Conservation (phyloP, 1,284 basidiomycete species). For the Tausonia pullulans region DNA sequence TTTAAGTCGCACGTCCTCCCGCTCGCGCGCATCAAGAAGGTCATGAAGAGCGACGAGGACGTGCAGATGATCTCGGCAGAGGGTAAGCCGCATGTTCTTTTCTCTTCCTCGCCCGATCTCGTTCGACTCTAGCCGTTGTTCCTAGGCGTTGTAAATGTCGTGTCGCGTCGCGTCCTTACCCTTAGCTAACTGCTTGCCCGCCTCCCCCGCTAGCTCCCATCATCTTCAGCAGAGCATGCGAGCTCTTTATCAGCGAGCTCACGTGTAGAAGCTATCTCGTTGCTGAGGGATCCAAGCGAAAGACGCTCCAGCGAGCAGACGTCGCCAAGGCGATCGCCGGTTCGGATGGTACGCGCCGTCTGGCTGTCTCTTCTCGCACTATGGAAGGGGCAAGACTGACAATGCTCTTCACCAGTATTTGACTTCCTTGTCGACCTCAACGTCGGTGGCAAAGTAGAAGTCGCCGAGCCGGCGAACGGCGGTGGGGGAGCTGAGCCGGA, state of each 20-base stretch:
- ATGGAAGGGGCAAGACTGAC: background rate
- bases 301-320: conserved; percentile 79
- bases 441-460: background rate
- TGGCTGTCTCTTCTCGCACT: background rate
- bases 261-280: conserved; percentile 87
- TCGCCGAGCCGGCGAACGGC: background rate
- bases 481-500: background rate
- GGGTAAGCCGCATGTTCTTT: conserved; percentile 41
- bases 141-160: background rate
- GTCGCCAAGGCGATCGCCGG: conserved; percentile 80
- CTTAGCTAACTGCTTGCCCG: background rate
- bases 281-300: conserved; percentile 81
- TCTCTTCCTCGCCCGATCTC: too few relatives aligned
- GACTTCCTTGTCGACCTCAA: conserved; percentile 1
- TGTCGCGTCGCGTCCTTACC: background rate
- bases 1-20: conserved; percentile 76
- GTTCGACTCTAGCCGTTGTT: too few relatives aligned
- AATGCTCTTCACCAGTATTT: background rate
- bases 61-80: conserved; percentile 95
- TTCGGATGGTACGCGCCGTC: conserved; percentile 43
- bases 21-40: conserved; percentile 87
- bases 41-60: conserved; percentile 95
- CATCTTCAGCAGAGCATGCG: background rate
- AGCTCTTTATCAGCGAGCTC: background rate
- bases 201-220: background rate